phyloP scores from a whole-genome alignment of 352 stramenopile species.

The Phytophthora europaea region DNA sequence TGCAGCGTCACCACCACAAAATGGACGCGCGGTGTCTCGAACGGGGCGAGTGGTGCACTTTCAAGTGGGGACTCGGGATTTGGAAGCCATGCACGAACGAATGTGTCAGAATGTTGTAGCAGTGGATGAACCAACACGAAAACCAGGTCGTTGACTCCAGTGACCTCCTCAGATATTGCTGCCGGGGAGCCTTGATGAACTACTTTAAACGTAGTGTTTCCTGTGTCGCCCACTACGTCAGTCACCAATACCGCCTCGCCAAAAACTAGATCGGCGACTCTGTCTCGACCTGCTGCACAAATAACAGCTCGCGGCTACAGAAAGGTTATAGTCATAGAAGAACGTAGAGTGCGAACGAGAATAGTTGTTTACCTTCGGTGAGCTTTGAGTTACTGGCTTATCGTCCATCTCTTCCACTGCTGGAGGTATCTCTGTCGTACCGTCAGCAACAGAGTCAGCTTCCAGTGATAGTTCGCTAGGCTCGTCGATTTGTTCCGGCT shows the following conservation, averaged over 20 bases:
- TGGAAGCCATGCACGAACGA: constrained; percentile 31
- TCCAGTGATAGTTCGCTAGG: constrained; percentile 11
- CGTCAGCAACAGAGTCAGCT: constrained; percentile 14
- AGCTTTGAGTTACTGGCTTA: not conserved
- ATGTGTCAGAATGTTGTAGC: constrained; percentile 31
- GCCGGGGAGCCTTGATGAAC: constrained; percentile 38
- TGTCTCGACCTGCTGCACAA: constrained; percentile 38
- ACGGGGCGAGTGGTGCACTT: constrained; percentile 31
- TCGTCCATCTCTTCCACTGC: constrained; percentile 4
- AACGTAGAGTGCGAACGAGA: not conserved
- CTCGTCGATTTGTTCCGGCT: constrained; percentile 27
- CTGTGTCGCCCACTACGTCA: constrained; percentile 59
- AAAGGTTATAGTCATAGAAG: constrained; percentile 12
- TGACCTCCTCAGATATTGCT: constrained; percentile 61
- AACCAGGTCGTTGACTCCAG: constrained; percentile 25
- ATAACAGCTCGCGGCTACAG: constrained; percentile 54
- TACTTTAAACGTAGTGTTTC: constrained; percentile 62
- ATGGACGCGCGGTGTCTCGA: constrained; percentile 51
- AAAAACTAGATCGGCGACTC: constrained; percentile 34
- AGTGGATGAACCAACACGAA: constrained; percentile 64
- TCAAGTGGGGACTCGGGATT: constrained; percentile 33
- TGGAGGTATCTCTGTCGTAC: constrained; percentile 6
- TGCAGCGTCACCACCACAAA: constrained; percentile 47
- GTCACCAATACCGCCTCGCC: constrained; percentile 54
- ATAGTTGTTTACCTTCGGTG: constrained; percentile 13